Percentiles rank a stretch among this genome's conserved stretches.
Conservation (phyloP, 2,329 filamentous ascomycete species). For the Neonectria neomacrospora region DNA sequence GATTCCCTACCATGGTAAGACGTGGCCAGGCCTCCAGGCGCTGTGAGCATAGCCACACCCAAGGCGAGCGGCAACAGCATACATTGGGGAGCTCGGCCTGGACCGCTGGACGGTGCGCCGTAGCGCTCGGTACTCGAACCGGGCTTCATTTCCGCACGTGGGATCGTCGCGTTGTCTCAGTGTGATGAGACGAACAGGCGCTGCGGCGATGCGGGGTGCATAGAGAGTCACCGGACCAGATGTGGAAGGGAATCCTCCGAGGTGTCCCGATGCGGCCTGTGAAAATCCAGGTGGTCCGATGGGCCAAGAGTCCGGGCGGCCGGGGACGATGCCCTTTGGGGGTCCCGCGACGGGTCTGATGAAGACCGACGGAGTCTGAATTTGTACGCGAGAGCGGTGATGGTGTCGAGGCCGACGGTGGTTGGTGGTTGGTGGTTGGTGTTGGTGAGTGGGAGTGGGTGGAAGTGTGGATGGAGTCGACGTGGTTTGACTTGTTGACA, state of each 20-base stretch:
- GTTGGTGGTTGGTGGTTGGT: neutral
- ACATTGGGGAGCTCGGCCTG: conserved; percentile 34
- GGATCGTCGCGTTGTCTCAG: conserved; percentile 9
- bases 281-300: conserved; percentile 31
- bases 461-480: neutral
- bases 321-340: conserved; percentile 6
- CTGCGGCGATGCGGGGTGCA: conserved; percentile 36
- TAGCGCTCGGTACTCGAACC: conserved; percentile 29
- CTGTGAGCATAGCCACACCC: neutral
- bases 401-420: neutral
- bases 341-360: neutral
- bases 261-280: conserved; percentile 38
- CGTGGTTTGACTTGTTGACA: neutral
- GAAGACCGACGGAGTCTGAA: neutral
- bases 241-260: conserved; percentile 41
- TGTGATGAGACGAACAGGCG: conserved; percentile 21
- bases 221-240: conserved; percentile 30
- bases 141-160: conserved; percentile 29
- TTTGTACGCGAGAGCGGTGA: neutral
- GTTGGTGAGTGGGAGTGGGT: neutral
- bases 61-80: conserved; percentile 13
- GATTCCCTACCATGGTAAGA: neutral
- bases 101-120: conserved; percentile 33
- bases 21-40: neutral
- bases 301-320: conserved; percentile 13